Base-by-base conservation (phyloP, 106 monocot species). In the Hemerocallis citrina region DNA sequence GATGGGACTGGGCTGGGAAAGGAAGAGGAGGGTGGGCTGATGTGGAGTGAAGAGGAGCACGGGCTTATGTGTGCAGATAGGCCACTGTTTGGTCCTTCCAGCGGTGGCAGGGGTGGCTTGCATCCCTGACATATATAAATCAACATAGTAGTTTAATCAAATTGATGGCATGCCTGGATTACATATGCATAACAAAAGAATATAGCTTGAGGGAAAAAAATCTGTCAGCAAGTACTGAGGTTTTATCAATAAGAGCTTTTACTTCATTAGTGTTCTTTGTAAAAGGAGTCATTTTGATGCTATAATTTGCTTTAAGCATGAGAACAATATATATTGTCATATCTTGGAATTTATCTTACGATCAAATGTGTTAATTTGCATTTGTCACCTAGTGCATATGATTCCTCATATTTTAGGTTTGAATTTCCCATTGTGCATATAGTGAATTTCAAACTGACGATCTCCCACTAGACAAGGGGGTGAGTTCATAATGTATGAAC, bases 1-100 rank as follows among this genome's bases (percentile, higher is more conserved):
- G 90, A 96, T 55, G 90, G 84, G 30, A 75, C 79, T 0, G 95
- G 95, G 52, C 95, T 96, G 0, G 78, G 71, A 52, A 74, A 95
- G 63, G 89, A 55, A 8, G 94, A 94, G 33, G 82, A 89, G 8
- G 75, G 82, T 30, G 94, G 88, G 79, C 92, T 92, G 2, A 76
- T 80, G 28, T 68, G 84, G 64, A 80, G 83, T 6, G 88, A 72
- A 0, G 86, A 83, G 35, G 76, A 68, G 65, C 80, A 89, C 0
- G 84, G 80, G 73, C 78, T 89, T 33, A 89, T 73, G 66, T 66
- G 65, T 15, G 79, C 46, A 3, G 82, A 75, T 14, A 68, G 43
- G 15, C 68, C 79, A 20, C n/a, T n/a, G n/a, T 34, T 28, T 1
- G 34, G 19, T 32, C 25, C 38, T 7, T 36, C 74, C 10, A 70